Percentiles rank a stretch among this genome's conserved stretches.
These are phyloP conservation scores for Sarocladiaceae sp. DNA, from an alignment of 2,329 filamentous ascomycete species.

Conservation along the genomic window DNA sequence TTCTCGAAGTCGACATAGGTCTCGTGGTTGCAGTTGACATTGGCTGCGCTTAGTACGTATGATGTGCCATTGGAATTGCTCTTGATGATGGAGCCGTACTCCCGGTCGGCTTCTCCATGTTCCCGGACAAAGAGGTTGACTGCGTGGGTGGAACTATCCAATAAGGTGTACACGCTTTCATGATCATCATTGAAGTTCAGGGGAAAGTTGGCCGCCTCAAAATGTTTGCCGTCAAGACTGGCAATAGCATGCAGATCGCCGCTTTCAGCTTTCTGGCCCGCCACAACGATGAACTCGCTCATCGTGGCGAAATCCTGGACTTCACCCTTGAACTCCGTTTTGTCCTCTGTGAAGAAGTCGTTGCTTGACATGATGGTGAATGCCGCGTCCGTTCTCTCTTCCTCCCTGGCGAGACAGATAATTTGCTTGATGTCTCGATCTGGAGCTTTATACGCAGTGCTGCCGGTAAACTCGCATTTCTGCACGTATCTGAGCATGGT, in stretches of 20 bases:
- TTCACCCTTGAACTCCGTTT: slow-evolving; percentile 44
- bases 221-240: slow-evolving; percentile 79
- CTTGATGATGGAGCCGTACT: slow-evolving; percentile 88
- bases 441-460: slow-evolving; percentile 45
- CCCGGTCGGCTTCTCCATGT: slow-evolving; percentile 57
- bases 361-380: slow-evolving; percentile 72
- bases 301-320: slow-evolving; percentile 88
- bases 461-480: slow-evolving; percentile 83
- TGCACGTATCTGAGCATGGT: slow-evolving; percentile 68
- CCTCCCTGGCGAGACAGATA: slow-evolving; percentile 52
- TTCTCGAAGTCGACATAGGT: slow-evolving; percentile 96
- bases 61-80: slow-evolving; percentile 98
- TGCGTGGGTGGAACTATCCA: slow-evolving; percentile 92
- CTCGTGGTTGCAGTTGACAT: slow-evolving; percentile 72
- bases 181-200: slow-evolving; percentile 75
- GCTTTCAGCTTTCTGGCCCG: slow-evolving; percentile 64
- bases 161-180: slow-evolving; percentile 82
- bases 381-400: slow-evolving; percentile 56
- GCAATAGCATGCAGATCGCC: slow-evolving; percentile 71
- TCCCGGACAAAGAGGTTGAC: slow-evolving; percentile 92
- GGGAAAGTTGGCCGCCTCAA: slow-evolving; percentile 82
- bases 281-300: slow-evolving; percentile 93
- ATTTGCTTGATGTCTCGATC: slow-evolving; percentile 48
- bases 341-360: slow-evolving; percentile 68
- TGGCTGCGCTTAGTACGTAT: slow-evolving; percentile 77